Conservation (phyloP, 768 basidiomycete genomes). For the Lyophyllum decastes region DNA sequence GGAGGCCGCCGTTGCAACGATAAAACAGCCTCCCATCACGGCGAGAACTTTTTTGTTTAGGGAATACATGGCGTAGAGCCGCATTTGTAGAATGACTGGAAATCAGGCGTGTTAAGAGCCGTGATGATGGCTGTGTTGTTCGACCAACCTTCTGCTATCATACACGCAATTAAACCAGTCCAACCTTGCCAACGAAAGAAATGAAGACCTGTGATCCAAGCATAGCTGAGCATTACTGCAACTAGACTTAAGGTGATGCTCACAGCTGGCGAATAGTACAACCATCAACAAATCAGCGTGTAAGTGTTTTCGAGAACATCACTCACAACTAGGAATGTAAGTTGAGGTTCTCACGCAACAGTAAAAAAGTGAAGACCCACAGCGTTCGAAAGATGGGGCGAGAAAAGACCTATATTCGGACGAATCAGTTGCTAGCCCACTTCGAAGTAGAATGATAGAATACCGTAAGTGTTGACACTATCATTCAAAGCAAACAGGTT, state of each 20-base stretch:
- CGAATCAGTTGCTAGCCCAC: background rate
- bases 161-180: slow-evolving; percentile 54
- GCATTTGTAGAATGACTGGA: slow-evolving; percentile 60
- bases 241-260: slow-evolving; percentile 3
- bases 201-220: slow-evolving; percentile 29
- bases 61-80: slow-evolving; percentile 63
- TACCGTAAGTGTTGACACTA: slow-evolving; percentile 60
- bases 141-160: slow-evolving; percentile 54
- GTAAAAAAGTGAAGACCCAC: slow-evolving; percentile 29
- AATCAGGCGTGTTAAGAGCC: background rate
- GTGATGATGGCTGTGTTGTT: background rate
- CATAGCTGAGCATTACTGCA: background rate
- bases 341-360: background rate
- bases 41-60: slow-evolving; percentile 51
- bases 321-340: slow-evolving; percentile 31
- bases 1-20: slow-evolving; percentile 38
- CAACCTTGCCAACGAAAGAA: slow-evolving; percentile 66
- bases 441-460: background rate
- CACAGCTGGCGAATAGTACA: slow-evolving; percentile 26
- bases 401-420: slow-evolving; percentile 40
- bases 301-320: background rate
- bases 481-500: background rate
- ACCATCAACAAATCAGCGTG: background rate
- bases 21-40: slow-evolving; percentile 44
- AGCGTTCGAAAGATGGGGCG: slow-evolving; percentile 34